Evolutionary conservation across 768 basidiomycete genomes (phyloP).

Genomic region (Kwoniella shandongensis): DNA sequence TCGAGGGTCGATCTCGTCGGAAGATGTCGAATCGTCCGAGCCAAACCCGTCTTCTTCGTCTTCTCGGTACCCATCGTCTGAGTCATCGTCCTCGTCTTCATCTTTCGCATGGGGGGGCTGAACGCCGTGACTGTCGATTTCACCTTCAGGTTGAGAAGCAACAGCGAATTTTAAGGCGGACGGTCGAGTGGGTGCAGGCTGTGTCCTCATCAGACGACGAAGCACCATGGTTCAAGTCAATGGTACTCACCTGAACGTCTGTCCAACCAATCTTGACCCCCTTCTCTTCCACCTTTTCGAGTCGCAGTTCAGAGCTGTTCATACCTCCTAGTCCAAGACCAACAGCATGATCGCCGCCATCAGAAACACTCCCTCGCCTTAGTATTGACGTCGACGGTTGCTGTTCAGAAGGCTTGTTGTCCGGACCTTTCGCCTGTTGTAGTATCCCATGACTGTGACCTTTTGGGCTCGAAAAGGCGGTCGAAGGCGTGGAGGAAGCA

Average conservation of each 20-base stretch:
- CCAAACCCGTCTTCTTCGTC: constrained; percentile 38
- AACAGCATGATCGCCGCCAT: constrained; percentile 17
- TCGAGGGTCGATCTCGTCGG: constrained; percentile 9
- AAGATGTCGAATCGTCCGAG: constrained; percentile 20
- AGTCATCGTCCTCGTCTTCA: constrained; percentile 23
- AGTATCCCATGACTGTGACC: constrained; percentile 18
- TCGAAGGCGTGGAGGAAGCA: constrained; percentile 30
- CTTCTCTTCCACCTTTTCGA: constrained; percentile 34
- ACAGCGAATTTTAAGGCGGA: constrained; percentile 26
- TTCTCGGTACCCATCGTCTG: constrained; percentile 37
- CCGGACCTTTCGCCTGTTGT: constrained; percentile 2
- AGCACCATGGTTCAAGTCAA: too few species aligned
- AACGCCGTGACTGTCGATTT: constrained; percentile 8
- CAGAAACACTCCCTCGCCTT: constrained; percentile 21
- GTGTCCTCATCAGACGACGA: neutral
- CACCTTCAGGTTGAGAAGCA: constrained; percentile 20
- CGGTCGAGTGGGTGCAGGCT: neutral
- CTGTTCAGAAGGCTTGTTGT: neutral
- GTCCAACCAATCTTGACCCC: constrained; percentile 34
- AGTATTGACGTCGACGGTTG: constrained; percentile 23
- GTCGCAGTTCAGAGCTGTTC: constrained; percentile 5
- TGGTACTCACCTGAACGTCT: constrained; percentile 21
- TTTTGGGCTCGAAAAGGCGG: constrained; percentile 31
- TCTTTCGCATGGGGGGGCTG: neutral
- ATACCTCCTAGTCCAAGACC: constrained; percentile 16